Evolutionary conservation across 352 stramenopile species (phyloP).

Genomic region (Phytophthora pluvialis): DNA sequence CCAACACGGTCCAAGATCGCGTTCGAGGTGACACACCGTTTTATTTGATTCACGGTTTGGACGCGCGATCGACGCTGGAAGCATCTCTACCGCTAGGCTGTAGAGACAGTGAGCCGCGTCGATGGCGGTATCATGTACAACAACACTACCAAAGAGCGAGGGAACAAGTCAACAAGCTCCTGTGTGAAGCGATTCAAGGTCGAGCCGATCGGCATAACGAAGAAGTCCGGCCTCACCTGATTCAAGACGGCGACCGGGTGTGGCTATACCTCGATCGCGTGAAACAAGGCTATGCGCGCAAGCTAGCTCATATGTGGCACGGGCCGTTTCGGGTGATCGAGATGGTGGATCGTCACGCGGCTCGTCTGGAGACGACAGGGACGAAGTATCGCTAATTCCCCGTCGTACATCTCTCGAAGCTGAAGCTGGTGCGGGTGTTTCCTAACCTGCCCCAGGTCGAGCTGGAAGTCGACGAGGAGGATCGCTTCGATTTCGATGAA

Average conservation of each 20-base stretch:
- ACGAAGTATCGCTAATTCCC: no score
- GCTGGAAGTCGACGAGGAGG: no score
- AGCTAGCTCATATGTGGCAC: no score
- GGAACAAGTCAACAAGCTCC: background rate
- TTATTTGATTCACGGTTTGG: constrained; percentile 11
- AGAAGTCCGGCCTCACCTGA: background rate
- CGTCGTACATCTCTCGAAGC: no score
- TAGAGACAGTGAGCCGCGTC: background rate
- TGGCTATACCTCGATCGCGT: constrained; percentile 11
- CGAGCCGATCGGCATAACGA: constrained; percentile 6
- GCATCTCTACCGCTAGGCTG: background rate
- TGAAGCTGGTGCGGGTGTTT: no score
- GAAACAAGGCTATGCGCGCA: no score
- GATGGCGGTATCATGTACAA: constrained; percentile 14
- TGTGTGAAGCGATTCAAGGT: background rate
- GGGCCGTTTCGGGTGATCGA: no score
- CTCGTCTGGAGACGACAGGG: no score
- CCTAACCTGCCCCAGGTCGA: no score
- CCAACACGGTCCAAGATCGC: constrained; percentile 16
- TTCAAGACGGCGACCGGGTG: background rate
- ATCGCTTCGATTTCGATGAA: no score
- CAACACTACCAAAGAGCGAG: background rate
- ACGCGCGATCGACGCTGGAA: constrained; percentile 20
- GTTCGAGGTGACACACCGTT: constrained; percentile 5
- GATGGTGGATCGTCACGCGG: no score